phyloP scores from a whole-genome alignment of 2,329 filamentous ascomycete species.

The Hypomyces rosellus region DNA sequence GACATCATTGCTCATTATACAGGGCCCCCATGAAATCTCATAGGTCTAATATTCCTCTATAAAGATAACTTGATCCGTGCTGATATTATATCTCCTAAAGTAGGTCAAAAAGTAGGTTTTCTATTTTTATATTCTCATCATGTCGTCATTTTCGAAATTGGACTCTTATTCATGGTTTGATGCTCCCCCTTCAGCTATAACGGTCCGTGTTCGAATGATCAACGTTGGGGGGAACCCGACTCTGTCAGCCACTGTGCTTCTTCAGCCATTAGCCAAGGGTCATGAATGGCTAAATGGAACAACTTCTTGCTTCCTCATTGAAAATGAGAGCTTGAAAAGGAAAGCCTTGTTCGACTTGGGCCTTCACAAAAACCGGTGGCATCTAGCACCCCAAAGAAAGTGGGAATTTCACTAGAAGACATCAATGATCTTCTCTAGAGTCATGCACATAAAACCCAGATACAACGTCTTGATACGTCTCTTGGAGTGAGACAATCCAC shows the following conservation, averaged over 20 bases:
- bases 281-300: constrained; percentile 1
- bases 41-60: too few species aligned
- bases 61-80: too few species aligned
- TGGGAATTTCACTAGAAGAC: neutral
- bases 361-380: constrained; percentile 4
- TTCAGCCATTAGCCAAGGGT: neutral
- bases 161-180: neutral
- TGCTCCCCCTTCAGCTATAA: neutral
- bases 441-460: too few species aligned
- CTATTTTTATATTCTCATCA: too few species aligned
- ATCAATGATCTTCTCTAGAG: constrained; percentile 23
- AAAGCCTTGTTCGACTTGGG: constrained; percentile 2
- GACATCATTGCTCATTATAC: too few species aligned
- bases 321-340: constrained; percentile 1
- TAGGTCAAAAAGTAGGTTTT: too few species aligned
- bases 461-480: too few species aligned
- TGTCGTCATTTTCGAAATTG: neutral
- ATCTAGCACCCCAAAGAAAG: neutral
- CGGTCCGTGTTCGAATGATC: constrained; percentile 1
- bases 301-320: neutral
- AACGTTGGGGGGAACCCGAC: neutral
- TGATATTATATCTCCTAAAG: too few species aligned
- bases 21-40: too few species aligned
- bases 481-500: too few species aligned
- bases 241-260: neutral